A percentile compares a stretch with the other conserved stretches of the same genome.
Evolutionary conservation across 192 early-diverging fungal species (phyloP).

Genomic region (Oehlia diaphana): DNA sequence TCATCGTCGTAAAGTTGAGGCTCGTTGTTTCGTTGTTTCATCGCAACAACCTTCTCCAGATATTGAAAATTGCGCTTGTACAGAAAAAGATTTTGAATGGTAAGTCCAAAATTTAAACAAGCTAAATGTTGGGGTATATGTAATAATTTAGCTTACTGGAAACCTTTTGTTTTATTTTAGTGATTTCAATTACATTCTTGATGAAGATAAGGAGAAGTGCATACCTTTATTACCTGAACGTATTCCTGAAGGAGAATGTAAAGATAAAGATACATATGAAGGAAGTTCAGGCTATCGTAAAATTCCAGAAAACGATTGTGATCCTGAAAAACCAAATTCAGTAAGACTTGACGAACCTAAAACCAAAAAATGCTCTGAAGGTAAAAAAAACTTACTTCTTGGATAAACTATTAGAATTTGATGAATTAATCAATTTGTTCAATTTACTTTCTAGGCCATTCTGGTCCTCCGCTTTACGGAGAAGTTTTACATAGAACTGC

Average conservation of each 20-base stretch:
- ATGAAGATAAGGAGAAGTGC: conserved; percentile 55
- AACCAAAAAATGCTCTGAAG: neutral
- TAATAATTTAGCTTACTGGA: neutral
- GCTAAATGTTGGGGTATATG: neutral
- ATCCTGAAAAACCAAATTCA: neutral
- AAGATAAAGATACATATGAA: conserved; percentile 56
- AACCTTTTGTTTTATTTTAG: conserved; percentile 31
- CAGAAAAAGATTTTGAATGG: conserved; percentile 84
- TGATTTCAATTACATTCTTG: conserved; percentile 77
- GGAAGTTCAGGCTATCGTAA: conserved; percentile 49
- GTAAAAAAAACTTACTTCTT: neutral
- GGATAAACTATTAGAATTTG: conserved; percentile 23
- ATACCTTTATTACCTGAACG: conserved; percentile 51
- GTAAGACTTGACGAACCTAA: neutral
- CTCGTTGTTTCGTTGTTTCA: conserved; percentile 67
- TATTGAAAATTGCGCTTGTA: conserved; percentile 73
- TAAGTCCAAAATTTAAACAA: neutral
- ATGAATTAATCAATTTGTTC: conserved; percentile 47
- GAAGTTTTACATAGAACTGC: neutral
- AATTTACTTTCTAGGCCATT: conserved; percentile 33
- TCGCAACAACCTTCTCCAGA: conserved; percentile 48
- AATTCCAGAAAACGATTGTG: neutral
- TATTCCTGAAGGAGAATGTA: conserved; percentile 68
- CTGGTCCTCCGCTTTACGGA: neutral
- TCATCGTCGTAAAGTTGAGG: conserved; percentile 73